These are phyloP conservation scores for Rhynchosporium agropyri DNA, from an alignment of 2,329 filamentous ascomycete species.

Conservation along the genomic window DNA sequence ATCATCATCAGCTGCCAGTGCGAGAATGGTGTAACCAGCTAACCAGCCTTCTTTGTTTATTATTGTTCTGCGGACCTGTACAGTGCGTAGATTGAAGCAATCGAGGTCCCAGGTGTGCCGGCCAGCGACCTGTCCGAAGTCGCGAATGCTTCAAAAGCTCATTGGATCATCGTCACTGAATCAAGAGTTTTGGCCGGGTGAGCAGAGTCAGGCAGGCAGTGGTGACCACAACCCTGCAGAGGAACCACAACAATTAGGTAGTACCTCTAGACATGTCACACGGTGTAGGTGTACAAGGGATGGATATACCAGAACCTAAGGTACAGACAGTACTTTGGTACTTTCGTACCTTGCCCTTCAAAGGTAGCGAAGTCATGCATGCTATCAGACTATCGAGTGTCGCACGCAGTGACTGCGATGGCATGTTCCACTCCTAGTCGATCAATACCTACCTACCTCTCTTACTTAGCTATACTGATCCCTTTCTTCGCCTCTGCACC, in stretches of 20 bases:
- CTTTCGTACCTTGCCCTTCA: neutral
- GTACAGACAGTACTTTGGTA: neutral
- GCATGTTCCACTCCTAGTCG: slow-evolving; percentile 5
- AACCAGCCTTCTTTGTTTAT: slow-evolving; percentile 21
- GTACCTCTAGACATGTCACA: neutral
- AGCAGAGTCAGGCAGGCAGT: neutral
- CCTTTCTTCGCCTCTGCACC: slow-evolving; percentile 17
- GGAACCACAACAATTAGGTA: slow-evolving; percentile 7
- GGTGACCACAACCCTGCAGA: neutral
- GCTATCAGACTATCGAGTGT: no score
- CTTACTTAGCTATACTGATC: neutral
- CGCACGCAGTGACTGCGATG: slow-evolving; percentile 5
- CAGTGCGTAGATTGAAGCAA: slow-evolving; percentile 11
- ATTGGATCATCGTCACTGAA: slow-evolving; percentile 37
- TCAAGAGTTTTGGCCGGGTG: slow-evolving; percentile 11
- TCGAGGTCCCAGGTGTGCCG: slow-evolving; percentile 29
- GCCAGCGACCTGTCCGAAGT: slow-evolving; percentile 33
- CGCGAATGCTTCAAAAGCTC: slow-evolving; percentile 22
- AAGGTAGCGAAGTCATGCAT: no score
- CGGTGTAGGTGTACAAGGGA: neutral
- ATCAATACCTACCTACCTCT: neutral
- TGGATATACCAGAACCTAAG: neutral
- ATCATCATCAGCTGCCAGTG: slow-evolving; percentile 20
- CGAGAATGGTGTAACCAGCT: slow-evolving; percentile 17
- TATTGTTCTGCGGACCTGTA: neutral